Evolutionary conservation across 805 yeast genomes (phyloP), one percentile per base, ranked within the genome.

Genomic region (Candida gorgasii): DNA sequence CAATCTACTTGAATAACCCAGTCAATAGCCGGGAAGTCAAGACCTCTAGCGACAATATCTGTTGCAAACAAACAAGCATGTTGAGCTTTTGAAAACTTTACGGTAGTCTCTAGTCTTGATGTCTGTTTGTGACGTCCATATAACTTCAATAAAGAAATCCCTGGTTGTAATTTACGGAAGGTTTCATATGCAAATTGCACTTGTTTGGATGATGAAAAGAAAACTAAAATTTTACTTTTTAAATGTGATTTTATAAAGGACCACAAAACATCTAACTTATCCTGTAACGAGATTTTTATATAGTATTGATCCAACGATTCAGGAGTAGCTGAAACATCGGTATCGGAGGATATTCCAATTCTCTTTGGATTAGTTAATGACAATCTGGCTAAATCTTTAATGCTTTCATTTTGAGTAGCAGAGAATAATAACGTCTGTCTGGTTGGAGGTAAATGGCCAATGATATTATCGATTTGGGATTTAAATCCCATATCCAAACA

Each of bases 1-100:
- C 95, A 86, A 58, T 89, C 97, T 1, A 88, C 75, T 61, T 89
- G 97, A 7, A 89, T 72, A n/a, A 89, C 96, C 97, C 97, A 89
- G 57, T 89, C 95, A 38, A 89, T 86, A 5, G 90, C 86, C 0
- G 97, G 96, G 63, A 89, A 88, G 61, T 89, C 97, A 30, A 89
- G 76, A 13, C 97, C 97, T 59, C 97, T 72, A 1, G 97, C 96
- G 9, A 88, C 96, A 34, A 89, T 84, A 65, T 89, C 97, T 0
- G 97, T 89, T 0, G 96, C 93, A 57, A 89, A 81, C 36, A 89
- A 66, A 66, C 96, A 88, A 12, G 87, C 86, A 41, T 85, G 79
- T 51, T 84, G 86, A 2, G 95, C 82, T 44, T 82, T 78, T 8
- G 89, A 77, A 61, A 88, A 89, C 61, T 86, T 86, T 42, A 74